phyloP scores from a whole-genome alignment of 805 yeast genomes.

The Alloascoidea africana region DNA sequence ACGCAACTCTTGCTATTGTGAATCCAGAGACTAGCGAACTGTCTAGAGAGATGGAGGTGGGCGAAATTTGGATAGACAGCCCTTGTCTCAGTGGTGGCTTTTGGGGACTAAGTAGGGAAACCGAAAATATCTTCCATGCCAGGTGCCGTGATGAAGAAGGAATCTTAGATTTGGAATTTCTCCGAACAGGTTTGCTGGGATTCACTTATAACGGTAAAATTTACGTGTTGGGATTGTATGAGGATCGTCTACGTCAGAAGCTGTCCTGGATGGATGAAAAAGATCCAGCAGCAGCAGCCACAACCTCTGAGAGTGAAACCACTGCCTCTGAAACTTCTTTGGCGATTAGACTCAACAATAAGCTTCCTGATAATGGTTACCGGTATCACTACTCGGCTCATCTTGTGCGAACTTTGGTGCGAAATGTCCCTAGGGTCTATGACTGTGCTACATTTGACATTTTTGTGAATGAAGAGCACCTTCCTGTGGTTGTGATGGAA shows the following conservation, averaged over 20 bases:
- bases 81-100: constrained; percentile 85
- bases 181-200: constrained; percentile 85
- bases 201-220: constrained; percentile 79
- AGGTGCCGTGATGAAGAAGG: constrained; percentile 64
- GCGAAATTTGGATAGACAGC: constrained; percentile 96
- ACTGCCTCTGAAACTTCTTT: constrained; percentile 2
- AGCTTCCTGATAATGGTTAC: constrained; percentile 1
- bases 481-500: constrained; percentile 79
- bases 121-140: constrained; percentile 69
- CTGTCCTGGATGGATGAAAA: constrained; percentile 49
- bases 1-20: constrained; percentile 84
- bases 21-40: constrained; percentile 80
- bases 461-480: constrained; percentile 59
- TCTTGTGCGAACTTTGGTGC: constrained; percentile 67
- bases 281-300: constrained; percentile 7
- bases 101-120: constrained; percentile 56
- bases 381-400: constrained; percentile 80
- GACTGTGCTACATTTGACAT: constrained; percentile 91
- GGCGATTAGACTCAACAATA: background rate
- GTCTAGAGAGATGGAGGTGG: constrained; percentile 66
- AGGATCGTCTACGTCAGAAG: constrained; percentile 76
- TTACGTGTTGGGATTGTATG: constrained; percentile 78
- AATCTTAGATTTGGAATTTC: constrained; percentile 55
- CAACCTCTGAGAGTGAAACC: background rate
- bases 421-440: constrained; percentile 64